Base-by-base conservation (phyloP, 805 yeast genomes). In the Lachancea waltii region DNA sequence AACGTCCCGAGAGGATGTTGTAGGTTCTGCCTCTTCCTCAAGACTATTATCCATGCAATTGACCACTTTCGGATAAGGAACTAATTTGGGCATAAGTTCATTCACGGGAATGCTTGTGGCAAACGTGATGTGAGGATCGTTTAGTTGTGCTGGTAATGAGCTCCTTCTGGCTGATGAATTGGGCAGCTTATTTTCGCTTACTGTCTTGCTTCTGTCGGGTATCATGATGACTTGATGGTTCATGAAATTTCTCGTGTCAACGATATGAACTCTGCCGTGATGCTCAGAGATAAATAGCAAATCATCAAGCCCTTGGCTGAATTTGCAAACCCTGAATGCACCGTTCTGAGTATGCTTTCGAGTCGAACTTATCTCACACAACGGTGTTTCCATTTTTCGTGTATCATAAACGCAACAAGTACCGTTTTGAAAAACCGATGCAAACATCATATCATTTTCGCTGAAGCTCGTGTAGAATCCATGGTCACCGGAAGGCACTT, bases 381-480 rank as follows among this genome's bases (percentile, higher is more conserved):
- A 42, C 4, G 86, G 85, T 7, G 57, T 48, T 1, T 61, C 50
- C 37, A 77, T 56, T 43, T 79, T 79, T 46, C 97, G 66, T 6
- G 83, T 56, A 58, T 89, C 97, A 56, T 79, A 89, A 7, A 89
- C 62, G 45, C 79, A 67, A 43, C 90, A 79, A 15, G 75, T 64
- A 5, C 97, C 97, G 54, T 84, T 87, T 60, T 89, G 95, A 57
- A 86, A 86, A 17, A 87, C 79, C 0, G 84, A 77, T 1, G 92
- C 79, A 55, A 89, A 82, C 45, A 77, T 70, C 36, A 69, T 49
- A 15, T 90, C 95, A 31, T 85, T 79, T n/a, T 80, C 73, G 43
- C 81, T 79, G 63, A 80, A 87, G 20, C 82, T 74, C 0, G 85
- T 77, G 4, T 95, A 87, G 54, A 87, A 85, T 2, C 95, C 96